These are phyloP conservation scores for Betula pendula DNA, from an alignment of 306 rosid genomes.

Conservation along the genomic window DNA sequence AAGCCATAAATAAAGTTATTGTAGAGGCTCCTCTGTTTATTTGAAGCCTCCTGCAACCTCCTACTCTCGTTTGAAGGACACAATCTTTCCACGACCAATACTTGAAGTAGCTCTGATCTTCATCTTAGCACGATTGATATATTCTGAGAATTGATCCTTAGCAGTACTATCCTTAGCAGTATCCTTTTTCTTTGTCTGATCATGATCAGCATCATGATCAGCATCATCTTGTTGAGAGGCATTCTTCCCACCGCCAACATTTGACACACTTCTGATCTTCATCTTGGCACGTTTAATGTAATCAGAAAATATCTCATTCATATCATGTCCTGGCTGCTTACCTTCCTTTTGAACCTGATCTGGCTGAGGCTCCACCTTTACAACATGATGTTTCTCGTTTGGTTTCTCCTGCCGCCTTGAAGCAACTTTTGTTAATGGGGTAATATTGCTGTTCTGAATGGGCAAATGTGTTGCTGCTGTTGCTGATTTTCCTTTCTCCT, in stretches of 20 bases:
- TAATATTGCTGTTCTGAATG: neutral
- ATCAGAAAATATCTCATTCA: slow-evolving; percentile 39
- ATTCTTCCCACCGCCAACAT: slow-evolving; percentile 29
- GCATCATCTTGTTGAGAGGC: slow-evolving; percentile 20
- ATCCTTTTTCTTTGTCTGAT: slow-evolving; percentile 29
- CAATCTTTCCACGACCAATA: slow-evolving; percentile 22
- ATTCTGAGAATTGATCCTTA: slow-evolving; percentile 46
- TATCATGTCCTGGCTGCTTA: slow-evolving; percentile 15
- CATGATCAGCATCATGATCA: neutral
- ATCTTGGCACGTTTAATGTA: slow-evolving; percentile 36
- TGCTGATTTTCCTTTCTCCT: slow-evolving; percentile 1
- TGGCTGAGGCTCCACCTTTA: neutral
- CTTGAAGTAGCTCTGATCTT: slow-evolving; percentile 46
- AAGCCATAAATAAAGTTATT: neutral
- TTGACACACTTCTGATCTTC: slow-evolving; percentile 37
- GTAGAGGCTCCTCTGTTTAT: neutral
- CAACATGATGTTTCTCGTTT: neutral
- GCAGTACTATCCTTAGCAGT: slow-evolving; percentile 15
- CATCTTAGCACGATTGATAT: slow-evolving; percentile 38
- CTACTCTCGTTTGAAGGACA: slow-evolving; percentile 41
- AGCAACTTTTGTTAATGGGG: slow-evolving; percentile 8
- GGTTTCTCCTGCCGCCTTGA: slow-evolving; percentile 12
- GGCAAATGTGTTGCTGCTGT: neutral
- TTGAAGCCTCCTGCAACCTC: neutral
- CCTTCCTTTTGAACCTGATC: neutral